Conservation (phyloP, 768 basidiomycete genomes). For the Lactarius indigo region DNA sequence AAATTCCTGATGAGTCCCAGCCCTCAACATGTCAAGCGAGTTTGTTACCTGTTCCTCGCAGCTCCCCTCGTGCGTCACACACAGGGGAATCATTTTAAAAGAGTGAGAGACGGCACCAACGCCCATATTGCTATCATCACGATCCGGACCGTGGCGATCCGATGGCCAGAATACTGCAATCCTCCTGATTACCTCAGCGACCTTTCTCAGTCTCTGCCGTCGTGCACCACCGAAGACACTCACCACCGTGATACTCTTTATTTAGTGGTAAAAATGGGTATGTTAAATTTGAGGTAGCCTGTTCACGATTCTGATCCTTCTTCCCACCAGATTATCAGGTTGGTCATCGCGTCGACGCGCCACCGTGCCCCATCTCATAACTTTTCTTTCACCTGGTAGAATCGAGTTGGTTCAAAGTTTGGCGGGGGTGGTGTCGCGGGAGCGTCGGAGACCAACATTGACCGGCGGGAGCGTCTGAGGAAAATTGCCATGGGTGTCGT, state of each 20-base stretch:
- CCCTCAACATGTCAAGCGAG: too few species aligned
- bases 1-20: too few species aligned
- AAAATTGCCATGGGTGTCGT: slow-evolving; percentile 97
- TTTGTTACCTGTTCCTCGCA: too few species aligned
- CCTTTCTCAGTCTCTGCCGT: background rate
- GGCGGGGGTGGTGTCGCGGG: slow-evolving; percentile 96
- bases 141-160: too few species aligned
- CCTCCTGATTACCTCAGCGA: slow-evolving; percentile 5
- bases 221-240: background rate
- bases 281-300: background rate
- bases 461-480: slow-evolving; percentile 87
- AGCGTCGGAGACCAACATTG: slow-evolving; percentile 91
- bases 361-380: background rate
- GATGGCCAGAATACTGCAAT: background rate
- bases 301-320: background rate
- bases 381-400: slow-evolving; percentile 41
- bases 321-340: slow-evolving; percentile 23
- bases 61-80: too few species aligned
- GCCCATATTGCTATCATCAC: too few species aligned
- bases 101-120: too few species aligned
- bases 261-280: slow-evolving; percentile 21
- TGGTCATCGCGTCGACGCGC: background rate
- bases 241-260: background rate
- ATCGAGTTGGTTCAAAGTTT: slow-evolving; percentile 94
- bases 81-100: too few species aligned